A percentile compares a stretch with the other conserved stretches of the same genome.
Conservation (phyloP, 2,329 filamentous ascomycete species). For the Niveomyces coronatus region DNA sequence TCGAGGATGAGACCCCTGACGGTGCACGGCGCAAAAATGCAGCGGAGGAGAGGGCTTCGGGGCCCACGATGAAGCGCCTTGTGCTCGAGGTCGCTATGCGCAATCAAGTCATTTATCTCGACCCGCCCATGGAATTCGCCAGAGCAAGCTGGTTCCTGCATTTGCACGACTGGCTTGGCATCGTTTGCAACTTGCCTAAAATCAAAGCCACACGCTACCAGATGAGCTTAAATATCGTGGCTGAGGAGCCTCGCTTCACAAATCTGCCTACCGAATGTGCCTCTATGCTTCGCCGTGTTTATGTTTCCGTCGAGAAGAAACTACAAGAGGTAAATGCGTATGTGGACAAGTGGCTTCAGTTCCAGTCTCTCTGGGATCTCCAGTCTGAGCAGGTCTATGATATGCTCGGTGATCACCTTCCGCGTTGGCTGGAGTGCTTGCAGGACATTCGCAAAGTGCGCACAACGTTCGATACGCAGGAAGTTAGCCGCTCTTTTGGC, state of each 20-base stretch:
- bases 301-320: slow-evolving; percentile 74
- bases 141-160: slow-evolving; percentile 89
- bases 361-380: slow-evolving; percentile 96
- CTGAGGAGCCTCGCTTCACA: slow-evolving; percentile 64
- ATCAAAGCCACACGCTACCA: slow-evolving; percentile 94
- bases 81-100: slow-evolving; percentile 94
- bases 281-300: slow-evolving; percentile 67
- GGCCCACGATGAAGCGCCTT: slow-evolving; percentile 59
- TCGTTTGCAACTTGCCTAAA: slow-evolving; percentile 85
- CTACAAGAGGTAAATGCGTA: slow-evolving; percentile 71
- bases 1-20: slow-evolving; percentile 52
- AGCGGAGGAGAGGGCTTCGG: slow-evolving; percentile 38
- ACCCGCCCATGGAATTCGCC: slow-evolving; percentile 85
- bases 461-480: slow-evolving; percentile 93
- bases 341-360: slow-evolving; percentile 96
- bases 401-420: slow-evolving; percentile 78
- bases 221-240: slow-evolving; percentile 63
- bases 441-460: slow-evolving; percentile 94
- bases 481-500: slow-evolving; percentile 85
- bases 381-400: slow-evolving; percentile 95
- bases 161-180: slow-evolving; percentile 84
- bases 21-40: slow-evolving; percentile 43
- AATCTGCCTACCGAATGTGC: slow-evolving; percentile 79
- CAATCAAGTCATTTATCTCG: slow-evolving; percentile 94
- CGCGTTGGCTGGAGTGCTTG: slow-evolving; percentile 88